A percentile compares a stretch with the other conserved stretches of the same genome.
Evolutionary conservation across 805 yeast species (phyloP).

Genomic region (Phaffomyces opuntiae): DNA sequence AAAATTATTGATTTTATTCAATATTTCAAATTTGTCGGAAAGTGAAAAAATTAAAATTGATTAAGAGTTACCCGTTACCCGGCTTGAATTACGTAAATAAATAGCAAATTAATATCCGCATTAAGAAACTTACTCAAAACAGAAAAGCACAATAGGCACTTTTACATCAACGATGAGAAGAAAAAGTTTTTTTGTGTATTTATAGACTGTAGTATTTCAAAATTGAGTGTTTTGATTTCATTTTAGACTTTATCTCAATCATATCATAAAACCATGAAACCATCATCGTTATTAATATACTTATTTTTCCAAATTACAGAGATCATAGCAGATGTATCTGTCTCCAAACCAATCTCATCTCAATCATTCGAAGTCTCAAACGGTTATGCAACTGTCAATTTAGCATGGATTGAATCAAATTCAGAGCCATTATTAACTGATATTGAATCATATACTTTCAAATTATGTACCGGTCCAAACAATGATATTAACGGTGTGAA

Average conservation of each 20-base stretch:
- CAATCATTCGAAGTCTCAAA: conserved; percentile 15
- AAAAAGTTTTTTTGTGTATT: no score
- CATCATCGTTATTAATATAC: not conserved
- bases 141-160: no score
- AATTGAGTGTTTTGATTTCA: no score
- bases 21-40: not conserved
- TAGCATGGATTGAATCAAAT: conserved; percentile 53
- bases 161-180: no score
- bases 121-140: not conserved
- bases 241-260: no score
- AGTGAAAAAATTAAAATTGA: not conserved
- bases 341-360: conserved; percentile 21
- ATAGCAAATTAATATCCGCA: not conserved
- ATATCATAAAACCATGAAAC: not conserved
- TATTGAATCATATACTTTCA: conserved; percentile 40
- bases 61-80: not conserved
- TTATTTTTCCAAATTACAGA: not conserved
- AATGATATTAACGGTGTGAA: conserved; percentile 35
- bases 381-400: conserved; percentile 22
- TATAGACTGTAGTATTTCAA: no score
- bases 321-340: conserved; percentile 21
- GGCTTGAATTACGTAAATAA: not conserved
- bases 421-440: conserved; percentile 38
- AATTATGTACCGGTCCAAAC: conserved; percentile 68
- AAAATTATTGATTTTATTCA: not conserved